Percentiles rank a stretch among this genome's conserved stretches.
phyloP scores from a whole-genome alignment of 768 basidiomycete species.

The Phylloporus rhodoxanthus region DNA sequence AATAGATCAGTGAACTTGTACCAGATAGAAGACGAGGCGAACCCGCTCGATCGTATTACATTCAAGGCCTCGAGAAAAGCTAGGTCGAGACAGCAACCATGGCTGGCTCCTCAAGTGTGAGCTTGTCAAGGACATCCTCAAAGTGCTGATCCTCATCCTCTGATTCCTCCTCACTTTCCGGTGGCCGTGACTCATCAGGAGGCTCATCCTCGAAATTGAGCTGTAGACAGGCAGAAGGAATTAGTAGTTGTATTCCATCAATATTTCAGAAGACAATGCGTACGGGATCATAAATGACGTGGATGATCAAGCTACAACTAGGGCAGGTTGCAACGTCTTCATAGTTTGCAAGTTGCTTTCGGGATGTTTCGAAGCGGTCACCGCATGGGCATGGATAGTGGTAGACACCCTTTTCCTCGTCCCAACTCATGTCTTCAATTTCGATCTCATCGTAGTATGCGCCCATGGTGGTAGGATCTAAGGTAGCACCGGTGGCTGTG shows the following conservation, averaged over 20 bases:
- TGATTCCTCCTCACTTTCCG: conserved; percentile 23
- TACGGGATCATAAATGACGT: conserved; percentile 93
- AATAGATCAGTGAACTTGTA: not conserved
- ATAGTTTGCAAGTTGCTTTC: too few relatives aligned
- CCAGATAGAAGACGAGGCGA: not conserved
- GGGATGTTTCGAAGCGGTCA: too few relatives aligned
- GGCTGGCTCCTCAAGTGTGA: conserved; percentile 29
- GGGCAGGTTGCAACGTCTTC: conserved; percentile 89
- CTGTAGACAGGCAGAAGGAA: conserved; percentile 32
- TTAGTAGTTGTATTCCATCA: not conserved
- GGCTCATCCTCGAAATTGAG: conserved; percentile 80
- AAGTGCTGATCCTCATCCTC: conserved; percentile 39
- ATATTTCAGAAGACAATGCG: conserved; percentile 29
- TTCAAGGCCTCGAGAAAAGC: too few relatives aligned
- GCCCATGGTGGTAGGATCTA: too few relatives aligned
- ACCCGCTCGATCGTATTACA: conserved; percentile 1
- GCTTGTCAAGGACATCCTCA: conserved; percentile 62
- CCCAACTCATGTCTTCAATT: too few relatives aligned
- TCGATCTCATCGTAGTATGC: too few relatives aligned
- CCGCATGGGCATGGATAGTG: too few relatives aligned
- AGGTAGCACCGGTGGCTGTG: too few relatives aligned
- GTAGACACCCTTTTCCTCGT: too few relatives aligned
- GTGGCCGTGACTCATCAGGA: conserved; percentile 33
- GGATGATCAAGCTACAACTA: conserved; percentile 87
- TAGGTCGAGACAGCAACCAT: conserved; percentile 17